Evolutionary conservation across 139 green algal genomes (phyloP).

Genomic region (Chlamydomonas sp.): DNA sequence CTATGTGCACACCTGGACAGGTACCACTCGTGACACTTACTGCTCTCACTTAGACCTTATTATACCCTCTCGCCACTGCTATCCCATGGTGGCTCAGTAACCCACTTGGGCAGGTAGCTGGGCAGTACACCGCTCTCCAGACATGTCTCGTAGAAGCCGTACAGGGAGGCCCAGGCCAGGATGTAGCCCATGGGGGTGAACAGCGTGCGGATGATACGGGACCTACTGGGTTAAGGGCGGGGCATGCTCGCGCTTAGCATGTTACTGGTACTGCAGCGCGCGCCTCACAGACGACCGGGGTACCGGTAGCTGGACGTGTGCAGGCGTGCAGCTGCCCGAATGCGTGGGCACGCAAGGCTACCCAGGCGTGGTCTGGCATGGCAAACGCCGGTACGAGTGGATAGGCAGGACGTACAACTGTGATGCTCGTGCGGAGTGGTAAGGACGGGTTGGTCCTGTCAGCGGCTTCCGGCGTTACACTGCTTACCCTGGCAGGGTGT

Average conservation of each 20-base stretch:
- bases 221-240: not conserved
- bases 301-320: not conserved
- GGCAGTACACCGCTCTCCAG: constrained; percentile 22
- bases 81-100: not conserved
- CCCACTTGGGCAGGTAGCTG: constrained; percentile 10
- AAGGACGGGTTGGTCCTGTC: not conserved
- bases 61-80: no score
- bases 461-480: not conserved
- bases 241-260: not conserved
- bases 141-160: constrained; percentile 33
- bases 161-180: constrained; percentile 15
- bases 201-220: constrained; percentile 34
- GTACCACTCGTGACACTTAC: no score
- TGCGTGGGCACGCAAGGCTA: not conserved
- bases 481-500: constrained; percentile 19
- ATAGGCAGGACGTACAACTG: not conserved
- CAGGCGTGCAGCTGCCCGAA: not conserved
- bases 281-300: not conserved
- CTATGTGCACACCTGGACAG: not conserved
- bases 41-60: not conserved
- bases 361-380: not conserved
- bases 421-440: not conserved
- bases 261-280: no score
- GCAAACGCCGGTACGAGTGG: not conserved
- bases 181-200: constrained; percentile 26